Base-by-base conservation (phyloP, 192 early-diverging fungal genomes). In the Backusella liffmaniae region DNA sequence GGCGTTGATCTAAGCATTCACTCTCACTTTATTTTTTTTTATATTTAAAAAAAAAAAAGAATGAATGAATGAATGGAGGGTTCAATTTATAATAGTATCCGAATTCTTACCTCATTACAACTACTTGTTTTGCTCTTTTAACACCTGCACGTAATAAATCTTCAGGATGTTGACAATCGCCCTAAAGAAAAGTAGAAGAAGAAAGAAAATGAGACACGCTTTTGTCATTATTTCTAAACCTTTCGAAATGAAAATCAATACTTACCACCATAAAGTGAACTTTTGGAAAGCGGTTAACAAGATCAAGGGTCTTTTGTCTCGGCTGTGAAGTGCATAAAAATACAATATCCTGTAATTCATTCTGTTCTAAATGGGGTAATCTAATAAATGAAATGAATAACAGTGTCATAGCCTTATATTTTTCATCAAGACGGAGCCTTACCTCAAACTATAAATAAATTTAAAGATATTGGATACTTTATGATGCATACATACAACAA, bases 121-220 rank as follows among this genome's bases (percentile, higher is more conserved):
- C 85, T 21, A 86, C 81, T 39, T 81, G 81, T 16, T 73, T 76
- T 34, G 85, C 83, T 26, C 83, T 67, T 21, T 82, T 67, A 15
- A 84, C 79, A 8, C 85, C 85, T 1, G 85, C 85, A 13, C 85
- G 56, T 30, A 84, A 72, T 18, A 86, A 69, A 46, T 86, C 85
- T 46, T 84, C 79, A 35, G 81, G 82, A n/a, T 77, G 74, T 15
- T 83, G 80, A 49, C 85, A 86, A 29, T 84, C 80, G 12, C 85
- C 85, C 80, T 85, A 74, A 37, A 26, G n/a, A 49, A 6, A 49
- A 49, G 4, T 39, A 39, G 3, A 39, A 3, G 37, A 39, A 12
- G 9, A 18, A 49, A 46, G 4, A 49, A n/a, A 49, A 49, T 49
- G 46, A 49, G 46, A 49, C 5, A 6, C 18, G 15, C 46, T 49